A percentile compares a stretch with the other conserved stretches of the same genome.
Conservation (phyloP, 2,329 filamentous ascomycete species). For the Cladosporium sp. region DNA sequence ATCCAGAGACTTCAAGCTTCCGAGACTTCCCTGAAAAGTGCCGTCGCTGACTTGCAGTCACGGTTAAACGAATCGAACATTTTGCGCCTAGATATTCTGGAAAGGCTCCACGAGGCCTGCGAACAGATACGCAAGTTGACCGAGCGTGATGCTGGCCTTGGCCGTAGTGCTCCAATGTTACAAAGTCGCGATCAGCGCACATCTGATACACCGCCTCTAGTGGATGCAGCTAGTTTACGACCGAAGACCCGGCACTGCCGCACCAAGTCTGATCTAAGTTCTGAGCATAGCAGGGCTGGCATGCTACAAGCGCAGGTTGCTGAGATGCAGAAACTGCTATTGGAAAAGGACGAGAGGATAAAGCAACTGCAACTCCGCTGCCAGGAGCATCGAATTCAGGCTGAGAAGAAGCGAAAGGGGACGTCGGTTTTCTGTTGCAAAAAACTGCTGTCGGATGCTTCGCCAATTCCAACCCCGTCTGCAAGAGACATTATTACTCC, state of each 20-base stretch:
- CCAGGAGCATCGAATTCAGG: too few relatives aligned
- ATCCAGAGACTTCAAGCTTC: constrained; percentile 36
- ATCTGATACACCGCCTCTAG: too few relatives aligned
- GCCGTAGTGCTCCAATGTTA: constrained; percentile 15
- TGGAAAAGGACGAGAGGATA: background rate
- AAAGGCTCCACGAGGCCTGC: constrained; percentile 30
- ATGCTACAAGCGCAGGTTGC: background rate
- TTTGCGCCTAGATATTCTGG: constrained; percentile 36
- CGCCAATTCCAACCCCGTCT: background rate
- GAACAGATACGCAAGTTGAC: constrained; percentile 32
- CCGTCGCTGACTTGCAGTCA: constrained; percentile 35
- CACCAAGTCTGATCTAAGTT: background rate
- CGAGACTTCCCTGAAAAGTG: constrained; percentile 33
- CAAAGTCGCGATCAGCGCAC: background rate
- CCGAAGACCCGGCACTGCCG: background rate
- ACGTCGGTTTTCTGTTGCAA: too few relatives aligned
- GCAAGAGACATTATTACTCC: background rate
- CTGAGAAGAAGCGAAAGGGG: too few relatives aligned
- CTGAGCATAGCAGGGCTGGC: background rate
- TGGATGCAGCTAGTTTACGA: too few relatives aligned
- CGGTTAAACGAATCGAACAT: constrained; percentile 38
- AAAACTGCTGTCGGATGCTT: too few relatives aligned
- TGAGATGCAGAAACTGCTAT: background rate
- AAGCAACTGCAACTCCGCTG: too few relatives aligned
- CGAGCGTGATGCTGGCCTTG: constrained; percentile 26